Evolutionary conservation across 352 stramenopile genomes (phyloP).

Genomic region (Pythium pyrilobum): DNA sequence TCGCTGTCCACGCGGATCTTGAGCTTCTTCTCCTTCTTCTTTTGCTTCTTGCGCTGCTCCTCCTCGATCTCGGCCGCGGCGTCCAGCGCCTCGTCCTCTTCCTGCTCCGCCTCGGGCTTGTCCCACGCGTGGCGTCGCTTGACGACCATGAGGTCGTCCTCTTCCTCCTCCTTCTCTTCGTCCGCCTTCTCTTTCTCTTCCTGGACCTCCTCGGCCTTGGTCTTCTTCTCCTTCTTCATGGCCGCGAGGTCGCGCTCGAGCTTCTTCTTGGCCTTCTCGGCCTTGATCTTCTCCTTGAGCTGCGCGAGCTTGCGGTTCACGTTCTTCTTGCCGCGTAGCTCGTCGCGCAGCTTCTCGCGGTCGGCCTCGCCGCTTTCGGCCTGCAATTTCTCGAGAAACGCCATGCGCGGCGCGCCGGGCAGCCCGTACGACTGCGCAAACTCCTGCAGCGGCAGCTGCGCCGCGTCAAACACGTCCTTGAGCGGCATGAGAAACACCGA

Average conservation of each 20-base stretch:
- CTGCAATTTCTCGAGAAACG: conserved; percentile 88
- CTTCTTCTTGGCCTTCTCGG: conserved; percentile 93
- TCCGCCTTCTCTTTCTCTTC: conserved; percentile 23
- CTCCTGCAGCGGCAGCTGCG: conserved; percentile 86
- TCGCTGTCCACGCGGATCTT: conserved; percentile 78
- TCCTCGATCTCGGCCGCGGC: conserved; percentile 49
- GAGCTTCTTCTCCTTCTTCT: conserved; percentile 82
- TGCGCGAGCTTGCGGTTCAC: conserved; percentile 95
- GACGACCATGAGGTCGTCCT: conserved; percentile 91
- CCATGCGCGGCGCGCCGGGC: conserved; percentile 88
- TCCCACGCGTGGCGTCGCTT: conserved; percentile 90
- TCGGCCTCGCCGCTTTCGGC: conserved; percentile 24
- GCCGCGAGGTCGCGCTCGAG: conserved; percentile 68
- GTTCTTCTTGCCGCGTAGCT: conserved; percentile 94
- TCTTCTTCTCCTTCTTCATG: conserved; percentile 27
- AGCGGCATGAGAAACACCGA: conserved; percentile 95
- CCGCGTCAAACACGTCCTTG: conserved; percentile 92
- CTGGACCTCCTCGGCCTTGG: conserved; percentile 10
- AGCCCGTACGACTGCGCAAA: conserved; percentile 95
- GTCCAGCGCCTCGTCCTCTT: conserved; percentile 30
- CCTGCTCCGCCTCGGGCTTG: conserved; percentile 34
- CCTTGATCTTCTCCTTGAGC: conserved; percentile 98
- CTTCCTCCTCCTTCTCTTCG: conserved; percentile 61
- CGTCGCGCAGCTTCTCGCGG: conserved; percentile 75
- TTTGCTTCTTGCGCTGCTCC: conserved; percentile 73